These are phyloP conservation scores for Oemleria cerasiformis DNA, from an alignment of 306 rosid genomes.

Conservation along the genomic window DNA sequence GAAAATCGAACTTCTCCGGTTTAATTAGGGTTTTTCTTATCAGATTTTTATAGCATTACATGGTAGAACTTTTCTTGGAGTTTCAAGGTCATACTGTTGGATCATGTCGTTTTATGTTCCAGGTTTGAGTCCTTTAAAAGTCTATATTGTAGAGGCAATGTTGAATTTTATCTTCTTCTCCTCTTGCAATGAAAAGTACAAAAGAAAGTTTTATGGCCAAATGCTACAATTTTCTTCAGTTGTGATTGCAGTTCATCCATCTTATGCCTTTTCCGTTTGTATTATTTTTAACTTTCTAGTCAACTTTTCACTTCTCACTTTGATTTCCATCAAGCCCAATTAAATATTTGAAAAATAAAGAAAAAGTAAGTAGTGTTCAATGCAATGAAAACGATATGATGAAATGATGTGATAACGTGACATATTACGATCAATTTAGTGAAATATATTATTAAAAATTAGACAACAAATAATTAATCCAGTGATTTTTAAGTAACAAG, in stretches of 20 bases:
- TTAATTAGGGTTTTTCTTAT: not conserved
- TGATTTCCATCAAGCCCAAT: no score
- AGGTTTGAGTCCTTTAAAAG: not conserved
- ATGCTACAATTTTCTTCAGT: not conserved
- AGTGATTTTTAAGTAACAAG: no score
- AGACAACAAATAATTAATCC: no score
- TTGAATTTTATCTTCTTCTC: not conserved
- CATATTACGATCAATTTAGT: no score
- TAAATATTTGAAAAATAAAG: no score
- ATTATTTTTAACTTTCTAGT: no score
- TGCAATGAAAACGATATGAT: accelerated
- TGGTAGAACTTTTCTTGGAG: not conserved
- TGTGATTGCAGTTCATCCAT: no score
- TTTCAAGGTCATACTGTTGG: not conserved
- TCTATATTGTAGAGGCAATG: not conserved
- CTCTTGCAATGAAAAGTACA: not conserved
- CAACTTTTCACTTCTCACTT: no score
- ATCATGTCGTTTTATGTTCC: not conserved
- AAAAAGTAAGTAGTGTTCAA: no score
- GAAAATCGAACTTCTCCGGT: constrained; percentile 27
- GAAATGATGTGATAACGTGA: no score
- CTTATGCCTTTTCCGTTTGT: no score
- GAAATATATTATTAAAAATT: no score
- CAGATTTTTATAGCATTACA: not conserved
- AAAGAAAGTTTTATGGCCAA: not conserved